phyloP scores from a whole-genome alignment of 768 basidiomycete species.

The Leccinum boreale region DNA sequence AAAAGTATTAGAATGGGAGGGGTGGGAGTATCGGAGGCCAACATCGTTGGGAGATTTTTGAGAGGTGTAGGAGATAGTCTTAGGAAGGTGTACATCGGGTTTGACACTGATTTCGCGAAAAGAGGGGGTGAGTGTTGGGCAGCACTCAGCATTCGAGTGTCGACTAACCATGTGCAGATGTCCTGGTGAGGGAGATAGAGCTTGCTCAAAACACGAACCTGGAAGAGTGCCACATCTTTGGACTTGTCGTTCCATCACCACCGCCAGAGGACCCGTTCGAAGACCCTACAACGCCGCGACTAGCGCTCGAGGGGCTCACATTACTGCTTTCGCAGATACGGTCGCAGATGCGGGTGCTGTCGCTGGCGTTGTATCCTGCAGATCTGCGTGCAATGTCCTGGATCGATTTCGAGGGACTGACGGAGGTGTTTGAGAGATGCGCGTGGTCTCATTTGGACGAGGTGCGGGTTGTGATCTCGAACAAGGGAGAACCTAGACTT shows the following conservation, averaged over 20 bases:
- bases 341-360: slow-evolving; percentile 30
- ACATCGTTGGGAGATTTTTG: slow-evolving; percentile 26
- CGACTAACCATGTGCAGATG: slow-evolving; percentile 20
- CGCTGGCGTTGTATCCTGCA: slow-evolving; percentile 30
- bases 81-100: slow-evolving; percentile 28
- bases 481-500: slow-evolving; percentile 27
- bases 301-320: slow-evolving; percentile 24
- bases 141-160: no score
- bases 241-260: slow-evolving; percentile 30
- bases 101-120: slow-evolving; percentile 29
- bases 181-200: slow-evolving; percentile 25
- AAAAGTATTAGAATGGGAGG: slow-evolving; percentile 28
- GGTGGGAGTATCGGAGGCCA: slow-evolving; percentile 24
- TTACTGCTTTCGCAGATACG: slow-evolving; percentile 24
- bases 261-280: slow-evolving; percentile 24
- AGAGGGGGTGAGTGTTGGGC: slow-evolving; percentile 24
- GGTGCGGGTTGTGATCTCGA: slow-evolving; percentile 29
- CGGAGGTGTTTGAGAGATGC: slow-evolving; percentile 18
- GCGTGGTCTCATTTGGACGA: slow-evolving; percentile 25
- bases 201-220: slow-evolving; percentile 25
- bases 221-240: slow-evolving; percentile 32
- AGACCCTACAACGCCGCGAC: slow-evolving; percentile 4
- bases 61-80: slow-evolving; percentile 18
- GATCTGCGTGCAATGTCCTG: slow-evolving; percentile 27
- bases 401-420: slow-evolving; percentile 31